Base-by-base conservation (phyloP, 2,329 filamentous ascomycete species). In the Monilinia polystroma region DNA sequence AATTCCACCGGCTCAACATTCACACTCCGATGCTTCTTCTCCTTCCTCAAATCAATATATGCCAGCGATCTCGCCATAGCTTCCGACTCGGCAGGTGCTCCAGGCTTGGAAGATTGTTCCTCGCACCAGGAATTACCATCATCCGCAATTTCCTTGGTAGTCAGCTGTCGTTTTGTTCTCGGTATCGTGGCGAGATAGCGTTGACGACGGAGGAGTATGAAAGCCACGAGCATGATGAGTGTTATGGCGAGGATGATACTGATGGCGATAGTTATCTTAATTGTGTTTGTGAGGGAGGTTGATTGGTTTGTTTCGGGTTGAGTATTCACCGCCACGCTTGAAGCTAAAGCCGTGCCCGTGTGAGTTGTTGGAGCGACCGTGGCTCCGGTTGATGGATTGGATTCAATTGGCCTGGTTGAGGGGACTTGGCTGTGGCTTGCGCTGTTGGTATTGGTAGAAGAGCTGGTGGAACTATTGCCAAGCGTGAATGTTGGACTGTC, bases 401-500 rank as follows among this genome's bases (percentile, higher is more conserved):
- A 20, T 45, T 10, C 12, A 4, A 1, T 45, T 5, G 55, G 26
- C 5, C 10, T 58, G 32, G 32, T 35, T 35, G 32, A 5, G 32
- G 32, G 32, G 32, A 45, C 0, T 14, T 58, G 55, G 41, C 7
- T 45, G 16, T 58, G 16, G 3, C 11, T 20, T 45, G 16, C 10
- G 18, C 23, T 32, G 4, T 12, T 57, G 23, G 14, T 57, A 20
- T 6, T 18, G n/a, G 16, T 43, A 20, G 55, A 43, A 57, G 55
- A 57, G n/a, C 38, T 1, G 16, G 14, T 12, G 20, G 55, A 0
- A 2, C 32, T 29, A 11, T 45, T 38, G 8, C 56, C 56, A 23
- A 58, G 56, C 1, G 56, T 58, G 5, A 58, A 58, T 45, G 56
- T 32, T 16, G 56, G 56, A 29, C 41, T 58, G 16, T 58, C 41